These are phyloP conservation scores for Hypomyces perniciosus DNA, from an alignment of 2,329 filamentous ascomycete species.

Conservation along the genomic window DNA sequence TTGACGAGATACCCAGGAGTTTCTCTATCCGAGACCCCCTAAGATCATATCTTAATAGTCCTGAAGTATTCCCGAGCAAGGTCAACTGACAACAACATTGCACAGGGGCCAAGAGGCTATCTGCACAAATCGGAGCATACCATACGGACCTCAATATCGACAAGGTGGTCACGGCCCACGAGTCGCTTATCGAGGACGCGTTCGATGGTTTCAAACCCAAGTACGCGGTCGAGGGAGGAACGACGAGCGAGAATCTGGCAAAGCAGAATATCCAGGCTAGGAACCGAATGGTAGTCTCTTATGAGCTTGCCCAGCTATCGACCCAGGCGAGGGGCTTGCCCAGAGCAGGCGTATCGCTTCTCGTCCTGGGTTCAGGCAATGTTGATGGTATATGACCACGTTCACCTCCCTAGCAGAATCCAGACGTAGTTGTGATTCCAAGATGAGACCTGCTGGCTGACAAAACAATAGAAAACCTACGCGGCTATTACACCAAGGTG, in stretches of 20 bases:
- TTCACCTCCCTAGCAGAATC: too few species aligned
- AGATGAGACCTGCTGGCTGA: neutral
- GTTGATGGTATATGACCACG: conserved; percentile 16
- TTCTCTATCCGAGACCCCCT: neutral
- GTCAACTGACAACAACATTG: neutral
- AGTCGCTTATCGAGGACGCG: conserved; percentile 32
- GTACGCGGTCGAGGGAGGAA: conserved; percentile 48
- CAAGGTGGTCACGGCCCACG: conserved; percentile 5
- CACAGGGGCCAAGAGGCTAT: conserved; percentile 52
- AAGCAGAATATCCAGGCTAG: conserved; percentile 63
- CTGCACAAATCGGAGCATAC: conserved; percentile 59
- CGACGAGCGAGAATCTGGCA: conserved; percentile 33
- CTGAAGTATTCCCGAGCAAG: too few species aligned
- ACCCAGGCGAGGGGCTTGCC: conserved; percentile 18
- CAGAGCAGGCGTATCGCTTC: conserved; percentile 19
- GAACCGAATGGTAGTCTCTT: conserved; percentile 51
- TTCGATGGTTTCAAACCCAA: conserved; percentile 49
- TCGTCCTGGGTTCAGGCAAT: conserved; percentile 24
- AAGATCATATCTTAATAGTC: too few species aligned
- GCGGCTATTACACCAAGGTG: conserved; percentile 53
- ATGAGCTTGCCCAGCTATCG: conserved; percentile 28
- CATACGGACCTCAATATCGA: conserved; percentile 73
- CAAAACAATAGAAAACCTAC: conserved; percentile 29
- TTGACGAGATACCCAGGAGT: conserved; percentile 36
- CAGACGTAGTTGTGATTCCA: neutral